Evolutionary conservation across 2,329 filamentous ascomycete species (phyloP), one percentile per base, ranked within the genome.

Genomic region (Cercospora sp.): DNA sequence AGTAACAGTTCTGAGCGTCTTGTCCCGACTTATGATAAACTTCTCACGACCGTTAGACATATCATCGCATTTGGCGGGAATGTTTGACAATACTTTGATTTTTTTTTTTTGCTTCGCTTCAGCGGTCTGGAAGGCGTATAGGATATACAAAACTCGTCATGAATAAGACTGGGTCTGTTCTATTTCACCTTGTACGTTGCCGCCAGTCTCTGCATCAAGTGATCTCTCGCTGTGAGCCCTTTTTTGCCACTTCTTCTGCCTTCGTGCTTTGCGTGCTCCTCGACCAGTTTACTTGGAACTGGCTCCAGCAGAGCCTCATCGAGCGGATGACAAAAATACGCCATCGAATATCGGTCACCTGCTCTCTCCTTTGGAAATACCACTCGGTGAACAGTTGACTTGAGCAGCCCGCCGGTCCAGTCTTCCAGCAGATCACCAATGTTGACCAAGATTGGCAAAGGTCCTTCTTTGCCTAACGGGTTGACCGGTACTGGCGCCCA

Each of bases 321-420:
- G n/a, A 85, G 71, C 7, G 88, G 87, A 78, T 89, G 87, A 72
- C 86, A 88, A 75, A 89, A 89, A 73, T 87, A 89, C 23, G 85
- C 87, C 69, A 71, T 67, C 2, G 62, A 68, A 63, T 71, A 73
- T 23, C 69, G 59, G 64, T 73, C 83, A 76, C 26, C 74, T 69
- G 69, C 78, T 70, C 60, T 66, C 28, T 63, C 69, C 13, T 66
- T 65, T 7, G 85, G 84, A 72, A 97, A 95, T 0, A 94, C 88
- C 31, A 98, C 95, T 10, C 94, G 85, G 77, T 98, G 95, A 5
- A 97, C 88, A 0, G 94, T 97, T 73, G 90, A 93, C 74, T 93
- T 91, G 70, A 98, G 85, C 58, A 97, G 80, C 0, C 94, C 93
- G 71, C 91, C 90, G 0, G 95, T 98, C 94, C 94, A 98, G 79